Conservation (phyloP, 75 land plant species). For the Cunninghamia lanceolata region DNA sequence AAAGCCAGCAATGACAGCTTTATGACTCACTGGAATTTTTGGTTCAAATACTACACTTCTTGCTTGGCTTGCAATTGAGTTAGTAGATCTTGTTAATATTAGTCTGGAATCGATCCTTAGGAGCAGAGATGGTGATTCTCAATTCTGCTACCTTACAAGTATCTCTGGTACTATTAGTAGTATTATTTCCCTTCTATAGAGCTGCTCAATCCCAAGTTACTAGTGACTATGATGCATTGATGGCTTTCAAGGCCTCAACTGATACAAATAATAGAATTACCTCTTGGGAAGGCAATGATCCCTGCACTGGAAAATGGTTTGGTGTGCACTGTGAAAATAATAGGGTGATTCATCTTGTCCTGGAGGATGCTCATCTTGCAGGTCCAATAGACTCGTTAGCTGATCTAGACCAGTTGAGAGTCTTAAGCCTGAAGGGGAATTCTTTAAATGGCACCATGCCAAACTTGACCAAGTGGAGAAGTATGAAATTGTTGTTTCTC, state of each 20-base stretch:
- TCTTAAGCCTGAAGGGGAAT: conserved; percentile 70
- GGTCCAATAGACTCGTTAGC: conserved; percentile 21
- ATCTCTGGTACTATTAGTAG: background rate
- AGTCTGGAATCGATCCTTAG: background rate
- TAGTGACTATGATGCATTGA: conserved; percentile 12
- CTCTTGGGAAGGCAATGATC: conserved; percentile 28
- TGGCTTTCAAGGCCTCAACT: conserved; percentile 21
- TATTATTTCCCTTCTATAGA: background rate
- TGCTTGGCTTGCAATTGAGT: background rate
- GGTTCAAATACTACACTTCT: background rate
- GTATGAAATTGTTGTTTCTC: conserved; percentile 59
- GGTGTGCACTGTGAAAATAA: conserved; percentile 26
- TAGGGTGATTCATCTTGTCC: conserved; percentile 27
- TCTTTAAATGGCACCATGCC: conserved; percentile 58
- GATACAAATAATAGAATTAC: conserved; percentile 4
- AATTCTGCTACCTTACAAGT: background rate
- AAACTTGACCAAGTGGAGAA: conserved; percentile 50
- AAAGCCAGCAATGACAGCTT: background rate
- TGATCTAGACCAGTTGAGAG: conserved; percentile 41
- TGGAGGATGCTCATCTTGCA: conserved; percentile 17
- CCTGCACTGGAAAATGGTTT: conserved; percentile 27
- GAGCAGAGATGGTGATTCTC: conserved; percentile 2
- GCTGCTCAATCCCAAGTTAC: conserved; percentile 6
- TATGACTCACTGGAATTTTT: background rate
- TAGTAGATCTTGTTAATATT: background rate